These are phyloP conservation scores for Phaeosphaeriaceae sp. DNA, from an alignment of 2,329 filamentous ascomycete genomes.

Conservation along the genomic window DNA sequence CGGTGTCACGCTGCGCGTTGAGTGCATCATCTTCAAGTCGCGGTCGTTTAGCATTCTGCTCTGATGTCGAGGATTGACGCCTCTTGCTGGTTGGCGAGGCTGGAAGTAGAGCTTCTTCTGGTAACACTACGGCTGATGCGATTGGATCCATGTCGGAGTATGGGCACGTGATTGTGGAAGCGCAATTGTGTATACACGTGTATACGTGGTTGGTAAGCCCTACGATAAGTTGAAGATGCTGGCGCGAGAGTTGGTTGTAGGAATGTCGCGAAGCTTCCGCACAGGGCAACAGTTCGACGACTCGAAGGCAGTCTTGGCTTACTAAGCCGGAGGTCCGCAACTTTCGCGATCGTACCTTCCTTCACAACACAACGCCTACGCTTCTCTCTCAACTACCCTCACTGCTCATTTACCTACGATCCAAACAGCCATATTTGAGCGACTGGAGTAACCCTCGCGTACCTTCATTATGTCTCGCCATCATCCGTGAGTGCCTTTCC, in stretches of 20 bases:
- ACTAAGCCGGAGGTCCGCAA: constrained; percentile 22
- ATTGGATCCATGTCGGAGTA: constrained; percentile 47
- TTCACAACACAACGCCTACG: constrained; percentile 1
- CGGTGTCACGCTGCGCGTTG: constrained; percentile 25
- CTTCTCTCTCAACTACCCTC: background rate
- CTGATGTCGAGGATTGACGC: constrained; percentile 61
- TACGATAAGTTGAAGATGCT: background rate
- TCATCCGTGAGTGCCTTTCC: constrained; percentile 73
- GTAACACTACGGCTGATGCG: constrained; percentile 62
- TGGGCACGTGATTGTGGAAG: background rate
- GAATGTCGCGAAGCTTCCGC: constrained; percentile 28
- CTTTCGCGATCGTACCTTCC: constrained; percentile 9
- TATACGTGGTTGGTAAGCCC: no score
- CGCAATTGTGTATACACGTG: no score
- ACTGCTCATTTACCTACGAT: background rate
- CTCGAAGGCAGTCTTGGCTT: constrained; percentile 1
- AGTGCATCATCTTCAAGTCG: constrained; percentile 52
- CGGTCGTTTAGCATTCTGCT: constrained; percentile 61
- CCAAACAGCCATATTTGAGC: no score
- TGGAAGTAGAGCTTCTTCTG: constrained; percentile 49
- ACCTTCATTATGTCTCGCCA: constrained; percentile 79
- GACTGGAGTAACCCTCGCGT: no score
- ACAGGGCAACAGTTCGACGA: constrained; percentile 26
- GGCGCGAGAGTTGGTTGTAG: constrained; percentile 4
- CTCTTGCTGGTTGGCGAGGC: constrained; percentile 53